phyloP scores from a whole-genome alignment of 192 early-diverging fungal genomes.

The Gigaspora rosea region DNA sequence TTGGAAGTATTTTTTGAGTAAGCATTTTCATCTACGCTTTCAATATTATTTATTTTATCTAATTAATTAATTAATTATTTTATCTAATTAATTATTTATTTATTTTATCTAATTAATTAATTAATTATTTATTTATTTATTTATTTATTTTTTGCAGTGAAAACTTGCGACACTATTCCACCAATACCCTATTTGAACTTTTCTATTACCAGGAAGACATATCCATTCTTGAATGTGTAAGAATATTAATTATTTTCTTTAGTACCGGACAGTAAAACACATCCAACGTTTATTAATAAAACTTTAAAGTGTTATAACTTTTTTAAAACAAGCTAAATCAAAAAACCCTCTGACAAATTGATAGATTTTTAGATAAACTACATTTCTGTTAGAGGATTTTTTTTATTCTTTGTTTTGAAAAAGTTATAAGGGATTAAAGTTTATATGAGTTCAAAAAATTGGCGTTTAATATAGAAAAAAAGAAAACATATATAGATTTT shows the following conservation, averaged over 20 bases:
- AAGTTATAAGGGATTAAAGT: no score
- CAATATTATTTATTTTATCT: background rate
- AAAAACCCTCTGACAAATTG: no score
- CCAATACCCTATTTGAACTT: slow-evolving; percentile 71
- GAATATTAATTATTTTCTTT: background rate
- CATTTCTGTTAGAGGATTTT: no score
- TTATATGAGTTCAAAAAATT: no score
- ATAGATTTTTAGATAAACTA: no score
- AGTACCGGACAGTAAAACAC: no score
- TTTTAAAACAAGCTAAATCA: no score
- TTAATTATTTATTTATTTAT: background rate
- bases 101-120: background rate
- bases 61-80: background rate
- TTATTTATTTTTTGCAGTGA: slow-evolving; percentile 37
- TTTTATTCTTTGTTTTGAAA: no score
- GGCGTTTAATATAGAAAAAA: no score
- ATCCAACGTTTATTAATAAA: no score
- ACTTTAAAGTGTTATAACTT: no score
- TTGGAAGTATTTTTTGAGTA: slow-evolving; percentile 5
- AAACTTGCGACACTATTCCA: slow-evolving; percentile 59
- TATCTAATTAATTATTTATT: background rate
- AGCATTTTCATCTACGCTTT: background rate
- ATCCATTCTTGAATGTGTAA: slow-evolving; percentile 72
- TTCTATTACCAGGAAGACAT: slow-evolving; percentile 72
- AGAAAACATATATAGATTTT: no score